Conservation (phyloP, 805 yeast genomes). For the Clavispora carvajalis region DNA sequence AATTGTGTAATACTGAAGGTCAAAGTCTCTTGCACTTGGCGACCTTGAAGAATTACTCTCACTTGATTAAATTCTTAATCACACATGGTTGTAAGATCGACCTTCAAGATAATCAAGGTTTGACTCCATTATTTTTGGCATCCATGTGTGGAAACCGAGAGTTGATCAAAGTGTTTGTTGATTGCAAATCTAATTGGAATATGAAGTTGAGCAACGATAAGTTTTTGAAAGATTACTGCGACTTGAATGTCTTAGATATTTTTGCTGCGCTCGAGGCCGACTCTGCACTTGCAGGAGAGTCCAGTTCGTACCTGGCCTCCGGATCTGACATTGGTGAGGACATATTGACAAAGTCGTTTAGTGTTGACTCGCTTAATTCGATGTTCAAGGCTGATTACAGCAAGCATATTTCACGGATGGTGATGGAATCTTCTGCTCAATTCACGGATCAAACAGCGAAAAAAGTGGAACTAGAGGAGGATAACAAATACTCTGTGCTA, state of each 20-base stretch:
- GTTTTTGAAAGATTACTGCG: constrained; percentile 38
- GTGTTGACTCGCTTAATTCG: constrained; percentile 37
- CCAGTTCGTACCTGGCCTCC: constrained; percentile 6
- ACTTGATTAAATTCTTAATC: constrained; percentile 58
- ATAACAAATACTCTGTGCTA: not conserved
- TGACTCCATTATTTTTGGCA: constrained; percentile 86
- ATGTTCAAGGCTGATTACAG: constrained; percentile 35
- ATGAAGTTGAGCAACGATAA: constrained; percentile 48
- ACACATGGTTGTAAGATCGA: constrained; percentile 66
- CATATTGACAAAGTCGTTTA: constrained; percentile 24
- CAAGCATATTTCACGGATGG: constrained; percentile 38
- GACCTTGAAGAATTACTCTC: constrained; percentile 63
- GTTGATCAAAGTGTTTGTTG: constrained; percentile 55
- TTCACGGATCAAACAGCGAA: constrained; percentile 2
- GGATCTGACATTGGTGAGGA: constrained; percentile 13
- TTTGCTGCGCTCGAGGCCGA: constrained; percentile 24
- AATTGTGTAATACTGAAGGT: constrained; percentile 74
- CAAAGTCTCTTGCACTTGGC: constrained; percentile 89
- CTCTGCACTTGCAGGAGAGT: constrained; percentile 7
- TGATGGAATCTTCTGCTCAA: constrained; percentile 13
- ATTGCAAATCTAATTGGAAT: constrained; percentile 57
- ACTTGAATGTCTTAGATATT: constrained; percentile 39
- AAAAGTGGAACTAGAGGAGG: constrained; percentile 8
- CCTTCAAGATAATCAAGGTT: constrained; percentile 71
- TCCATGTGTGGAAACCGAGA: constrained; percentile 68